Evolutionary conservation across 768 basidiomycete species (phyloP), one percentile per base, ranked within the genome.

Genomic region (Sporobolomyces pararoseus): DNA sequence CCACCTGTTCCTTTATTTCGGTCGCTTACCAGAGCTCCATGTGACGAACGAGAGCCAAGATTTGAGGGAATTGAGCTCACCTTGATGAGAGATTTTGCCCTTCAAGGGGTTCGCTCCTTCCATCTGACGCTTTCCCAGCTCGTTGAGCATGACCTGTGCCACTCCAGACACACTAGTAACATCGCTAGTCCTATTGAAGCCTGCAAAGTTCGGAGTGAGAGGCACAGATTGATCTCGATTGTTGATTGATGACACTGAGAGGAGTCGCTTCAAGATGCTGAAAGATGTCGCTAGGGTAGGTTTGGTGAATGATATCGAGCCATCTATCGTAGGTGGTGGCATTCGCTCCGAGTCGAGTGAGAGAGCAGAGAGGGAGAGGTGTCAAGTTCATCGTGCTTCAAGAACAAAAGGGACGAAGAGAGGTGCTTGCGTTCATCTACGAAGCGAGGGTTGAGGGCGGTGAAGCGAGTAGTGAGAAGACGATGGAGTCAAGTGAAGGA

Each of bases 241-340:
- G 51, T 5, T 25, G 58, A 4, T 46, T 60, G 42, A 47, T 4
- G 12, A 61, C 31, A 34, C 59, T 61, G 46, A 61, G 23, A 2
- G 59, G 21, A 4, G 59, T 61, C 27, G 59, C 21, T 23, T n/a
- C n/a, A n/a, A n/a, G n/a, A n/a, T n/a, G n/a, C n/a, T n/a, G 46
- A 61, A 32, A 2, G 59, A 23, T 10, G 59, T 61, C 27, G 59
- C 21, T 23, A 49, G 46, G 7, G 59, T 49, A 2, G 31, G 29
- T 32, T 29, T n/a, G 58, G 13, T 25, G 3, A 9, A n/a, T n/a
- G n/a, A n/a, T n/a, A n/a, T 29, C 29, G 5, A 29, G 13, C 39
- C 27, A 4, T 32, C 4, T 61, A 61, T 61, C 9, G 31, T 44
- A 23, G 46, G 59, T 32, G 59, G 59, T 35, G 59, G 44, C 59